phyloP scores from a whole-genome alignment of 148 eudicot genomes.

The Selenicereus undatus region DNA sequence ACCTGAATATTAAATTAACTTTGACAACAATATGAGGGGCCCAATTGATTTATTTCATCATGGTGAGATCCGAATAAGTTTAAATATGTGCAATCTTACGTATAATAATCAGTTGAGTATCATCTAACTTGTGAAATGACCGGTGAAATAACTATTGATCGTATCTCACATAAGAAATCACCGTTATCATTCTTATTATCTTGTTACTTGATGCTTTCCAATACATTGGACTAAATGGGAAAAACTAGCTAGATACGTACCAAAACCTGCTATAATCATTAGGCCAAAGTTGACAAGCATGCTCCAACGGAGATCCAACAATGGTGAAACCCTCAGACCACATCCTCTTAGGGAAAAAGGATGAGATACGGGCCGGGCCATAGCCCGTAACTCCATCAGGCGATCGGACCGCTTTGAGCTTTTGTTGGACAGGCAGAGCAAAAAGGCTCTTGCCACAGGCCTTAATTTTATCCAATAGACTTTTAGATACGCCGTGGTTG shows the following conservation, averaged over 20 bases:
- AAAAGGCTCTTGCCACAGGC: constrained; percentile 38
- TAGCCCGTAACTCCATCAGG: constrained; percentile 58
- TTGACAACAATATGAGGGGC: neutral
- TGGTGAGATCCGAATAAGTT: neutral
- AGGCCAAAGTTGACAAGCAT: constrained; percentile 91
- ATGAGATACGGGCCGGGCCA: constrained; percentile 65
- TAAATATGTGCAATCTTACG: neutral
- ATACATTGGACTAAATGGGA: neutral
- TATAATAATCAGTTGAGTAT: too few relatives aligned
- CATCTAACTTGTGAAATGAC: too few relatives aligned
- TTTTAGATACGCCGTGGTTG: constrained; percentile 47
- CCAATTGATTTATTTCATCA: neutral
- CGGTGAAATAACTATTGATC: too few relatives aligned
- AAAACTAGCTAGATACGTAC: constrained; percentile 32
- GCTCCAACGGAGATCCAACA: constrained; percentile 69
- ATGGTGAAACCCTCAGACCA: constrained; percentile 97
- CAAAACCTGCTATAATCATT: constrained; percentile 52
- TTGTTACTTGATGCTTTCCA: too few relatives aligned
- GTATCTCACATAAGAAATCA: too few relatives aligned
- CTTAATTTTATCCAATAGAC: constrained; percentile 44
- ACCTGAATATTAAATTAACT: neutral
- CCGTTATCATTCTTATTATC: too few relatives aligned
- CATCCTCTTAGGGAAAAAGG: constrained; percentile 66
- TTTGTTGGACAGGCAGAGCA: constrained; percentile 57
- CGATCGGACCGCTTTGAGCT: constrained; percentile 57